Conservation (phyloP, 345 rosid species). For the Arabidopsis arenosa region DNA sequence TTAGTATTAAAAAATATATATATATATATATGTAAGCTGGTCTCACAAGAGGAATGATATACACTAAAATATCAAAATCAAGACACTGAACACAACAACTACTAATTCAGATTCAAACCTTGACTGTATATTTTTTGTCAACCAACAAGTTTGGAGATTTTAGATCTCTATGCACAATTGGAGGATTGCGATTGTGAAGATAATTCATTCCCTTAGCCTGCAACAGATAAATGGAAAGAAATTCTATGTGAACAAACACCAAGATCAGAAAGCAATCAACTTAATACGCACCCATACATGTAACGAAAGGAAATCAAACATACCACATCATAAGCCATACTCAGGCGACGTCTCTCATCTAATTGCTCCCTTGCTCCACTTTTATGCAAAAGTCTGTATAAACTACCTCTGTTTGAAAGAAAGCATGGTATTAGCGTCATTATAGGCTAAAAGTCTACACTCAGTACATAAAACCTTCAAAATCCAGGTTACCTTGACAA, state of each 20-base stretch:
- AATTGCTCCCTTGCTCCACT: slow-evolving; percentile 78
- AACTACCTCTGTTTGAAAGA: slow-evolving; percentile 81
- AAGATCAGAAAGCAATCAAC: slow-evolving; percentile 15
- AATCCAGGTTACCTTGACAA: slow-evolving; percentile 73
- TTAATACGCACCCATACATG: slow-evolving; percentile 12
- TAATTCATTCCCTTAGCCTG: slow-evolving; percentile 99
- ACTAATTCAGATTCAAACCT: slow-evolving; percentile 44
- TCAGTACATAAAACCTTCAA: not conserved
- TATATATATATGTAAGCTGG: not conserved
- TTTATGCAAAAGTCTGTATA: slow-evolving; percentile 90
- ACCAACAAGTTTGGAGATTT: slow-evolving; percentile 98
- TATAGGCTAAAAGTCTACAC: not conserved
- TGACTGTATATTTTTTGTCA: slow-evolving; percentile 96
- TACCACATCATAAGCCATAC: slow-evolving; percentile 99
- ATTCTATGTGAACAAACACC: slow-evolving; percentile 2
- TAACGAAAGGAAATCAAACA: slow-evolving; percentile 34
- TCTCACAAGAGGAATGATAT: not conserved
- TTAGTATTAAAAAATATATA: not conserved
- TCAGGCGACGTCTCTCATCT: slow-evolving; percentile 94
- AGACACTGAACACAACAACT: not conserved
- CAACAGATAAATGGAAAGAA: slow-evolving; percentile 16
- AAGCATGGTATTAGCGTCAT: slow-evolving; percentile 37
- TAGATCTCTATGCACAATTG: slow-evolving; percentile 95
- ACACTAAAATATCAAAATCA: not conserved
- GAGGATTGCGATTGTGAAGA: slow-evolving; percentile 94